Conservation (phyloP, 768 basidiomycete genomes). For the Leucosporidium yakuticum region DNA sequence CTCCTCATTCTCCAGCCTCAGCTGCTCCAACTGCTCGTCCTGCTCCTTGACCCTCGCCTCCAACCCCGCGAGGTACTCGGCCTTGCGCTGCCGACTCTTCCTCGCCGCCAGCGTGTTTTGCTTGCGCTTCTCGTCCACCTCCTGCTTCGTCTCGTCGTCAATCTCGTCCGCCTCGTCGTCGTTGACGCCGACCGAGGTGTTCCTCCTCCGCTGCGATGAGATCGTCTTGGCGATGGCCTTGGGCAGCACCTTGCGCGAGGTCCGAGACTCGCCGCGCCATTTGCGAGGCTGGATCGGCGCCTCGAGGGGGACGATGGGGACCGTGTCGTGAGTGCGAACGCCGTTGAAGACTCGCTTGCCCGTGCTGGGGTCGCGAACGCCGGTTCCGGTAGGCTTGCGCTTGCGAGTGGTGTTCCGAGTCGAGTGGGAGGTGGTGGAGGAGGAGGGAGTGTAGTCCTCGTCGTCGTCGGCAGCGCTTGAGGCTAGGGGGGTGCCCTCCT, state of each 20-base stretch:
- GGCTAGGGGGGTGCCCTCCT: too few relatives aligned
- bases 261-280: slow-evolving; percentile 16
- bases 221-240: neutral
- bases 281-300: slow-evolving; percentile 26
- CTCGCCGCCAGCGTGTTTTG: slow-evolving; percentile 82
- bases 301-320: slow-evolving; percentile 11
- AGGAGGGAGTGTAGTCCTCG: too few relatives aligned
- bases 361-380: too few relatives aligned
- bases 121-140: slow-evolving; percentile 68
- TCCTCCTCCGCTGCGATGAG: neutral
- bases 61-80: slow-evolving; percentile 48
- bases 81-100: slow-evolving; percentile 66
- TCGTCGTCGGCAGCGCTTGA: too few relatives aligned
- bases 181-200: slow-evolving; percentile 1
- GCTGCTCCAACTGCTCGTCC: slow-evolving; percentile 53
- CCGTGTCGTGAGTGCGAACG: too few relatives aligned
- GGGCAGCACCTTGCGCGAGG: slow-evolving; percentile 23
- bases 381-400: too few relatives aligned
- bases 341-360: too few relatives aligned
- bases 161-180: slow-evolving; percentile 21
- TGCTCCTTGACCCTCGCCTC: slow-evolving; percentile 57
- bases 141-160: slow-evolving; percentile 43
- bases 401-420: too few relatives aligned
- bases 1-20: slow-evolving; percentile 49
- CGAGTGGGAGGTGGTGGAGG: too few relatives aligned